These are phyloP conservation scores for Puya raimondii DNA, from an alignment of 176 grass and related monocot genomes.

Conservation along the genomic window DNA sequence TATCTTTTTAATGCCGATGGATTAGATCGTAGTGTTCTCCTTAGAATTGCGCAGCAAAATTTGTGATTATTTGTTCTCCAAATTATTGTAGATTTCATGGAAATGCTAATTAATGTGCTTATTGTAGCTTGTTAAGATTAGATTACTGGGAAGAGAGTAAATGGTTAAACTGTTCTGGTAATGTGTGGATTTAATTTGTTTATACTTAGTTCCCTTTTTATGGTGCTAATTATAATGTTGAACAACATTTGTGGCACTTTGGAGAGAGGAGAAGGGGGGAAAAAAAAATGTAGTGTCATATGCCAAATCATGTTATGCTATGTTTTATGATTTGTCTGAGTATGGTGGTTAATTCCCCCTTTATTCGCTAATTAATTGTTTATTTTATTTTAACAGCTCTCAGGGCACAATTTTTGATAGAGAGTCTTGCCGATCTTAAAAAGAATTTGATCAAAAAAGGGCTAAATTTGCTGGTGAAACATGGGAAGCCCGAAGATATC, in stretches of 20 bases:
- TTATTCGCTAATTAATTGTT: not conserved
- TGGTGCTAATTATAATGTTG: not conserved
- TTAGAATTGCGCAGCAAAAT: not conserved
- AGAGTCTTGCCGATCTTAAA: conserved; percentile 63
- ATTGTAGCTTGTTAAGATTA: too few species aligned
- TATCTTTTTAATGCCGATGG: not conserved
- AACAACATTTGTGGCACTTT: not conserved
- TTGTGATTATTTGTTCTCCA: not conserved
- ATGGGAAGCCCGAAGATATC: conserved; percentile 71
- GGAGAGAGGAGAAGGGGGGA: not conserved
- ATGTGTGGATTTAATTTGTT: not conserved
- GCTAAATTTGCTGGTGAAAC: conserved; percentile 50
- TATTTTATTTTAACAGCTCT: conserved; percentile 27
- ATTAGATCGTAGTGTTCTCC: not conserved
- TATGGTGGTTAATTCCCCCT: not conserved
- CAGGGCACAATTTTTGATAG: conserved; percentile 64
- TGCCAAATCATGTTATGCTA: not conserved
- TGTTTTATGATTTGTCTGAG: not conserved
- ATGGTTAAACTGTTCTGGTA: too few species aligned
- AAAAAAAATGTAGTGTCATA: not conserved
- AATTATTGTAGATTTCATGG: too few species aligned
- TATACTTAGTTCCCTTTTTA: not conserved
- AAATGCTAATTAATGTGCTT: too few species aligned
- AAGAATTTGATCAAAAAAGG: conserved; percentile 55
- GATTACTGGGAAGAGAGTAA: too few species aligned